phyloP scores from a whole-genome alignment of 148 eudicot species.

The Chenopodium album region DNA sequence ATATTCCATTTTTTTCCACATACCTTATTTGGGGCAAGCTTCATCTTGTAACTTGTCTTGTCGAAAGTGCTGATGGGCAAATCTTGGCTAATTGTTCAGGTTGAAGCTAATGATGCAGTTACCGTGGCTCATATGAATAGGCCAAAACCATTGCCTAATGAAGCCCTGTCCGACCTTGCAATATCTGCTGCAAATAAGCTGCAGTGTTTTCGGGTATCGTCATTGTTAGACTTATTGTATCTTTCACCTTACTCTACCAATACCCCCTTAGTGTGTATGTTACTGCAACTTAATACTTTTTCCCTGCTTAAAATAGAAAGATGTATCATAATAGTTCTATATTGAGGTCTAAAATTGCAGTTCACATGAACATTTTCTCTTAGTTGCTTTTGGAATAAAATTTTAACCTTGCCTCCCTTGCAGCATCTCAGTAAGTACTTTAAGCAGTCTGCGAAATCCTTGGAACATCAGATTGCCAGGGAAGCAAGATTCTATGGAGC shows the following conservation, averaged over 20 bases:
- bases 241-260: background rate
- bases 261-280: background rate
- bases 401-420: conserved; percentile 19
- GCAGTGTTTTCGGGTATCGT: conserved; percentile 77
- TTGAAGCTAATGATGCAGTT: conserved; percentile 91
- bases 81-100: conserved; percentile 41
- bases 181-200: conserved; percentile 89
- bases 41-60: background rate
- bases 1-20: background rate
- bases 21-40: background rate
- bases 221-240: background rate
- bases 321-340: background rate
- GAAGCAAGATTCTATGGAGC: conserved; percentile 99
- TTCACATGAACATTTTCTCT: background rate
- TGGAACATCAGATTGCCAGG: conserved; percentile 85
- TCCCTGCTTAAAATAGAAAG: background rate
- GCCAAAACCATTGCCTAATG: conserved; percentile 88
- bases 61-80: conserved; percentile 9
- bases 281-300: background rate
- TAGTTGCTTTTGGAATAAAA: background rate
- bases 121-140: conserved; percentile 90
- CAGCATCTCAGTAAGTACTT: conserved; percentile 95
- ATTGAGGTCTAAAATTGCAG: background rate
- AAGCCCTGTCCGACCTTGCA: conserved; percentile 80
- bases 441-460: conserved; percentile 92